phyloP scores from a whole-genome alignment of 768 basidiomycete species.

The Phanerochaete sordida region DNA sequence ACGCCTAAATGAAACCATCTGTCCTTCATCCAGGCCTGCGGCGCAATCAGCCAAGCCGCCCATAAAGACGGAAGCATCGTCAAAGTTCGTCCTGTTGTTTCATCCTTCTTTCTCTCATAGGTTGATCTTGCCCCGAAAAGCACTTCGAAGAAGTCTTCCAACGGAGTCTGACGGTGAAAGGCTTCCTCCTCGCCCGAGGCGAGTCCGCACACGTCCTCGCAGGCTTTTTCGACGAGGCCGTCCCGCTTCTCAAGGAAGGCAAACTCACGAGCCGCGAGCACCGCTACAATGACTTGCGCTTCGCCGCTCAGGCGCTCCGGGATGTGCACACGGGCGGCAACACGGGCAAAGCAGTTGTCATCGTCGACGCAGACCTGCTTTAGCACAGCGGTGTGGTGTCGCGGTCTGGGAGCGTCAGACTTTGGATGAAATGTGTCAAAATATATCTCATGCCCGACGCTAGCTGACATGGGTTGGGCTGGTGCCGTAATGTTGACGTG shows the following conservation, averaged over 20 bases:
- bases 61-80: conserved; percentile 7
- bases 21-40: conserved; percentile 6
- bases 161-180: conserved; percentile 8
- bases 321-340: conserved; percentile 6
- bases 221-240: conserved; percentile 1
- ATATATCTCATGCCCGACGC: too few relatives aligned
- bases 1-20: too few relatives aligned
- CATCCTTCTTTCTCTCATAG: not conserved
- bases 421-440: too few relatives aligned
- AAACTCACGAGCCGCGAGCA: conserved; percentile 8
- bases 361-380: not conserved
- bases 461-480: too few relatives aligned
- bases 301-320: conserved; percentile 1
- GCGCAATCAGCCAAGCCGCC: conserved; percentile 7
- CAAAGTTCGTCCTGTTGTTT: conserved; percentile 2
- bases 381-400: not conserved
- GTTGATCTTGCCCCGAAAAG: too few relatives aligned
- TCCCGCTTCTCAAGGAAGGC: conserved; percentile 3
- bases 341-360: conserved; percentile 8
- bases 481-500: too few relatives aligned
- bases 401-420: too few relatives aligned
- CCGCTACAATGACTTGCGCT: not conserved
- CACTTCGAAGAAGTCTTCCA: conserved; percentile 11
- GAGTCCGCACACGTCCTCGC: not conserved
- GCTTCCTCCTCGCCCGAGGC: conserved; percentile 4